Conservation (phyloP, 768 basidiomycete genomes). For the Agrocybe praecox region DNA sequence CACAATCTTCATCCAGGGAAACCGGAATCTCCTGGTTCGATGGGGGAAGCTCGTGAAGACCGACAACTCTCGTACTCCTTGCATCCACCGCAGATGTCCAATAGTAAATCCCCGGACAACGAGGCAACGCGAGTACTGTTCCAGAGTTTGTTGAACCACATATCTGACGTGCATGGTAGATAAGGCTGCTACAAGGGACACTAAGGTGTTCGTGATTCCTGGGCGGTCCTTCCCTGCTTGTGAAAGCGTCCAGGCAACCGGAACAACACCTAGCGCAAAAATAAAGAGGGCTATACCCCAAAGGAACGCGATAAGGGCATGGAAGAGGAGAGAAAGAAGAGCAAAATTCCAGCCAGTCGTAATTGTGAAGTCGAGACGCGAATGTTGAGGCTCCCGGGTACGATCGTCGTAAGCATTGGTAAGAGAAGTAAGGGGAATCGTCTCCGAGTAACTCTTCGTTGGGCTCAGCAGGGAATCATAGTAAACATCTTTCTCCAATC, state of each 20-base stretch:
- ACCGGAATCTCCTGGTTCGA: not conserved
- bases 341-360: not conserved
- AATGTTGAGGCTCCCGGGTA: too few species aligned
- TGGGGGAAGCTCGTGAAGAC: slow-evolving; percentile 2
- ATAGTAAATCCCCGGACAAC: slow-evolving; percentile 3
- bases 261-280: slow-evolving; percentile 2
- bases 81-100: slow-evolving; percentile 3
- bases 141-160: not conserved
- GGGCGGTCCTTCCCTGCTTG: not conserved
- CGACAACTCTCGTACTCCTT: slow-evolving; percentile 3
- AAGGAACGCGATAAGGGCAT: not conserved
- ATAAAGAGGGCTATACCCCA: slow-evolving; percentile 9
- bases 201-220: not conserved
- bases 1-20: not conserved
- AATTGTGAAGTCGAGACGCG: not conserved
- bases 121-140: slow-evolving; percentile 1
- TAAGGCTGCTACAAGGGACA: slow-evolving; percentile 1
- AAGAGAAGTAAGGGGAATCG: too few species aligned
- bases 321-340: not conserved
- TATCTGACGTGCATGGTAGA: slow-evolving; percentile 9
- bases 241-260: not conserved
- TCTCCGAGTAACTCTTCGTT: not conserved
- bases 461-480: too few species aligned
- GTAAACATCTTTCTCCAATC: too few species aligned
- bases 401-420: too few species aligned